Percentiles rank a stretch among this genome's conserved stretches.
Evolutionary conservation across 352 stramenopile species (phyloP).

Genomic region (Phytophthora niederhauseri): DNA sequence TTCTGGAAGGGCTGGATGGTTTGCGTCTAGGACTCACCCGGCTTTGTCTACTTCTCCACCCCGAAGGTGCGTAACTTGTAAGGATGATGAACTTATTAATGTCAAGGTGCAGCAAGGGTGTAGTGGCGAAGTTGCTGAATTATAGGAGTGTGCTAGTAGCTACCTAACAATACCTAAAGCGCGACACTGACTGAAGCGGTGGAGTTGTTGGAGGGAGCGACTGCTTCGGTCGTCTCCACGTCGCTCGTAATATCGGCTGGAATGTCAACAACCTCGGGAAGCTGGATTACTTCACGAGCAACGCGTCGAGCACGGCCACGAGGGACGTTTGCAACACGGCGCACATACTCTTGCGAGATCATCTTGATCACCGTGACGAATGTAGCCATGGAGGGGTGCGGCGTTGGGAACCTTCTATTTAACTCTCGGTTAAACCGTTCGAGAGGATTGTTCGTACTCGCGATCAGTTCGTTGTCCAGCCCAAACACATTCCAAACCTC

Average conservation of each 20-base stretch:
- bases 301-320: neutral
- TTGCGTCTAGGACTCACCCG: no score
- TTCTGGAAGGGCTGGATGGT: no score
- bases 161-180: neutral
- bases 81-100: neutral
- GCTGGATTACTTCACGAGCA: neutral
- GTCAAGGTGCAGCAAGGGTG: neutral
- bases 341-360: conserved; percentile 3
- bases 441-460: conserved; percentile 2
- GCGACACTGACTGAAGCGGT: no score
- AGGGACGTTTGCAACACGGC: neutral
- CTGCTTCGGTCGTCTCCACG: neutral
- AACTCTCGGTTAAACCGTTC: conserved; percentile 5
- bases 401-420: conserved; percentile 1
- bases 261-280: neutral
- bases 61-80: no score
- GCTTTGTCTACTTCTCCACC: no score
- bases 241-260: neutral
- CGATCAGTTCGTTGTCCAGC: conserved; percentile 8
- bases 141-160: neutral
- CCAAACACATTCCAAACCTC: conserved; percentile 8
- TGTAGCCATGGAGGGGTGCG: conserved; percentile 11
- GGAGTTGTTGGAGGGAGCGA: no score
- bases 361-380: conserved; percentile 5
- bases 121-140: neutral